Base-by-base conservation (phyloP, 2,329 filamentous ascomycete species). In the Sarocladium brachiariae region DNA sequence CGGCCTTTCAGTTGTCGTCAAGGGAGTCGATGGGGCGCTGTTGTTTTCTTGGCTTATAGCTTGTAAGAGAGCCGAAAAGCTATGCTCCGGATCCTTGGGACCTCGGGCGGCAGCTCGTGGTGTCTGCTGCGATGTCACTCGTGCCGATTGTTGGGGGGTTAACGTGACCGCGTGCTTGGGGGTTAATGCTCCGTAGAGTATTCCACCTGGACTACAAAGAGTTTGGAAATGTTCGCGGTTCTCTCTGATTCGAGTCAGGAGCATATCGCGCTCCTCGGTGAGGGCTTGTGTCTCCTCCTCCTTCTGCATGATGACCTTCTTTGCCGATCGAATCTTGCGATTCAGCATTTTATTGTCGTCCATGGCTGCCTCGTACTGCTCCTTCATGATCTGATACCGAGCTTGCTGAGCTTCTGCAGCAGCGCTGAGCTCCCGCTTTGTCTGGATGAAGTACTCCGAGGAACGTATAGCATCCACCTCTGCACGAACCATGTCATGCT, bases 401-500 rank as follows among this genome's bases (percentile, higher is more conserved):
- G 66, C 68, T 55, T 76, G 75, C 51, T 76, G 72, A 19, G 75
- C 74, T 48, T 82, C 77, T 3, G 75, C 71, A 18, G 70, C 73
- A 6, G 69, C 68, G 56, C 70, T 75, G 51, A 78, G 68, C 53
- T 82, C 77, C 19, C 72, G 73, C 41, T 75, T 73, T 3, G 77
- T 77, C 53, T 84, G 81, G 49, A 78, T 79, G 49, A 81, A 79
- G 62, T 86, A 80, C 61, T 93, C 87, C 13, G 83, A 83, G 54
- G 78, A 76, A 53, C 90, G 86, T 24, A 96, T 72, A 11, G 91
- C 87, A 54, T 96, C 87, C 18, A 95, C 86, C 67, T 96, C 90
- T 19, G 87, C 80, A 55, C 89, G 81, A n/a, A 86, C 86, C 80
- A 96, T 91, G 56, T 93, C 87, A 59, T 95, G 87, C 67, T 96